A percentile compares a stretch with the other conserved stretches of the same genome.
Conservation (phyloP, 495 filamentous ascomycete genomes). For the Talaromyces trachyspermus region DNA sequence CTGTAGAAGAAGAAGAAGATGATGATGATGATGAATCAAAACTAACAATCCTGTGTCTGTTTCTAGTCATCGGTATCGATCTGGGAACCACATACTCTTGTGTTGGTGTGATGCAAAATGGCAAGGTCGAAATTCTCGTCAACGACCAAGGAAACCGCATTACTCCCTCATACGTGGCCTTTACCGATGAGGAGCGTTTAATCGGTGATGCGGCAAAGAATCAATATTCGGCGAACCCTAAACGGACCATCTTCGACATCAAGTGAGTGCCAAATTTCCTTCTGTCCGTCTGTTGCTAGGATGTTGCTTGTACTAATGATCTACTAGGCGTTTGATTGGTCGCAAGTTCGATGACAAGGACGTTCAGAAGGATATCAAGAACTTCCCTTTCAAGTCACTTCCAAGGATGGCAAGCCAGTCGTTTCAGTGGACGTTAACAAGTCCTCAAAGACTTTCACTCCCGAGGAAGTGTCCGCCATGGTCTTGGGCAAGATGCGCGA, state of each 20-base stretch:
- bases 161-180: slow-evolving; percentile 97
- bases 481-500: slow-evolving; percentile 96
- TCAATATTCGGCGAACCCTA: slow-evolving; percentile 91
- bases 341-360: slow-evolving; percentile 85
- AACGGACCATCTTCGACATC: slow-evolving; percentile 83
- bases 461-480: slow-evolving; percentile 84
- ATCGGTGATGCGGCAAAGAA: slow-evolving; percentile 99
- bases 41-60: slow-evolving; percentile 6
- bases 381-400: slow-evolving; percentile 82
- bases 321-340: slow-evolving; percentile 73
- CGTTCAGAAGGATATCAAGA: slow-evolving; percentile 76
- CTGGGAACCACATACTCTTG: slow-evolving; percentile 94
- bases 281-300: slow-evolving; percentile 6
- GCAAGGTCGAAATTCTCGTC: slow-evolving; percentile 95
- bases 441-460: slow-evolving; percentile 67
- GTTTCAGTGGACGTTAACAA: slow-evolving; percentile 74
- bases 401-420: slow-evolving; percentile 75
- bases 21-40: not conserved
- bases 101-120: slow-evolving; percentile 98
- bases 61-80: slow-evolving; percentile 90
- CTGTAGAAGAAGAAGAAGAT: slow-evolving; percentile 1
- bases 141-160: slow-evolving; percentile 99
- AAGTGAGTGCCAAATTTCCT: slow-evolving; percentile 58
- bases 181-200: slow-evolving; percentile 93
- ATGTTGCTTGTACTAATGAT: slow-evolving; percentile 6